Evolutionary conservation across 352 stramenopile species (phyloP), one percentile per base, ranked within the genome.

Genomic region (Globisporangium irregulare): DNA sequence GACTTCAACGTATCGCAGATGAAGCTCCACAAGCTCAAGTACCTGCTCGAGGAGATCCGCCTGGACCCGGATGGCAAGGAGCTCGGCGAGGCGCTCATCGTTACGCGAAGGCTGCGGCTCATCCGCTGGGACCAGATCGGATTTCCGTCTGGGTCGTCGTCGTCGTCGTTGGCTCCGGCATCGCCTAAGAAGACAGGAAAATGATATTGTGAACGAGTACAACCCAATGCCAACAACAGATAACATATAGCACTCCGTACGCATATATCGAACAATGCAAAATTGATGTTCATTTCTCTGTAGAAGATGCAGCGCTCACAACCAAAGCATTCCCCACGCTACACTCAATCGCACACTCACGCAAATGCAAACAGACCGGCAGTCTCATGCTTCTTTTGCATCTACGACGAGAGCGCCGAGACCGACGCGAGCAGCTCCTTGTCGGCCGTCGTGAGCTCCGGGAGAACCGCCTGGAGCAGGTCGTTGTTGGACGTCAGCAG

Each of bases 1-100:
- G 81, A 89, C 54, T 91, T 86, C 63, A 92, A 92, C 68, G 76
- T 89, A 7, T 80, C 75, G 38, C 75, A 82, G 71, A 92, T 92
- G 82, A 92, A 92, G 72, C 70, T 81, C 32, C 78, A 88, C 59
- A 76, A 74, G 32, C 73, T 92, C 59, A 92, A 90, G 75, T 92
- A 89, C 59, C 64, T 92, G 48, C 76, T 92, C 53, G 75, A 87
- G 62, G 84, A 92, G 63, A 89, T 92, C 59, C 80, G 77, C 9
- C 69, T 88, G 53, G 84, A 91, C 64, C 82, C 81, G 25, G 79
- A 89, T 9, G 73, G 71, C 8, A 74, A 84, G 46, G 81, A 83
- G 50, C 73, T 91, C 22, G 81, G 84, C 3, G 73, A 70, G 24
- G 74, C 74, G 14, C 69, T 92, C 22, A 88, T 92, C 54, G 76